A percentile compares a stretch with the other conserved stretches of the same genome.
Conservation (phyloP, 306 rosid genomes). For the Prosopis cineraria region DNA sequence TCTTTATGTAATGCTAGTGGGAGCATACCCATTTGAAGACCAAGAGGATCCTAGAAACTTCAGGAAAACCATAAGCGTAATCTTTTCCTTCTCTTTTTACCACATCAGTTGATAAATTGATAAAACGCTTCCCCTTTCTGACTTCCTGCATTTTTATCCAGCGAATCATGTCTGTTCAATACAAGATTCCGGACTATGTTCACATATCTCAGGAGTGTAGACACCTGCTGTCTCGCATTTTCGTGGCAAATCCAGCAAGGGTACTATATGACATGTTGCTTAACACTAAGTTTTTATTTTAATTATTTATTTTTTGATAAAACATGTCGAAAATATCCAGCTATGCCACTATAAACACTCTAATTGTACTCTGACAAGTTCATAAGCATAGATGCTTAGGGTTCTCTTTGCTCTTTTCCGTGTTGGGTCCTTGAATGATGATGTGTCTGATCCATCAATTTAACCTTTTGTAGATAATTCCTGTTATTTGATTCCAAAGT, state of each 20-base stretch:
- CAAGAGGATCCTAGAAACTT: constrained; percentile 82
- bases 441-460: background rate
- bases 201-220: constrained; percentile 85
- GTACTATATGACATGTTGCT: constrained; percentile 40
- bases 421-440: background rate
- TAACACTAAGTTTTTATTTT: constrained; percentile 17
- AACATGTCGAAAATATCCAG: background rate
- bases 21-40: constrained; percentile 93
- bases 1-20: constrained; percentile 89
- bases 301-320: background rate
- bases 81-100: background rate
- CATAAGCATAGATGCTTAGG: constrained; percentile 6
- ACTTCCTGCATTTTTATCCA: constrained; percentile 43
- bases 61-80: constrained; percentile 84
- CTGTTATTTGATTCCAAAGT: background rate
- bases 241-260: constrained; percentile 69
- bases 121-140: constrained; percentile 10
- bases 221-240: constrained; percentile 77
- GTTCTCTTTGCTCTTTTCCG: background rate
- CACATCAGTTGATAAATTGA: constrained; percentile 19
- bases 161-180: constrained; percentile 87
- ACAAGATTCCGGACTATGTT: constrained; percentile 89
- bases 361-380: constrained; percentile 13
- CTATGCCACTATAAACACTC: constrained; percentile 14
- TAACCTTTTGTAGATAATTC: background rate